Conservation (phyloP, 352 stramenopile genomes). For the Phytophthora pistaciae region DNA sequence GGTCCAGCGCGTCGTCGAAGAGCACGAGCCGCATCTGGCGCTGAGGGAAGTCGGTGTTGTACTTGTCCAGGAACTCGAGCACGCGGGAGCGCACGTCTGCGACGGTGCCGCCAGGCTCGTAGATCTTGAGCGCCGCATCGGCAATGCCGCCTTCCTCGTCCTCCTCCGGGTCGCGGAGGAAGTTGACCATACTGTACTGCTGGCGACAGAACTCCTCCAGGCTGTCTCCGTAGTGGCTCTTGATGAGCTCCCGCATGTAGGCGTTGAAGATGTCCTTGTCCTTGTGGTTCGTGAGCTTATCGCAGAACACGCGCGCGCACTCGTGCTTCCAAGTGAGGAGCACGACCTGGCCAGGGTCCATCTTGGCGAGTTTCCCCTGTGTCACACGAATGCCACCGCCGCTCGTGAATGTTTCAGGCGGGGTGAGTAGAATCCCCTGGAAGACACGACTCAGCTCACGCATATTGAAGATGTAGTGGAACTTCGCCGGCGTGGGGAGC, state of each 20-base stretch:
- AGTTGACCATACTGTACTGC: conserved; percentile 97
- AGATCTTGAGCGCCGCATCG: conserved; percentile 97
- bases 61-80: conserved; percentile 96
- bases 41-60: conserved; percentile 97
- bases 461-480: conserved; percentile 99
- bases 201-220: conserved; percentile 76
- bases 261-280: conserved; percentile 96
- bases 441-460: conserved; percentile 98
- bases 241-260: conserved; percentile 94
- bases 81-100: conserved; percentile 93
- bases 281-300: conserved; percentile 98
- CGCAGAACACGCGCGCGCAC: conserved; percentile 97
- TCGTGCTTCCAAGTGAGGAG: conserved; percentile 98
- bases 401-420: conserved; percentile 95
- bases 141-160: conserved; percentile 96
- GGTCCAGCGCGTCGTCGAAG: conserved; percentile 98
- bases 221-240: conserved; percentile 92
- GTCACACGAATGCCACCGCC: conserved; percentile 86
- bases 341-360: conserved; percentile 93
- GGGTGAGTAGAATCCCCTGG: conserved; percentile 97
- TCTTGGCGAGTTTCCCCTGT: conserved; percentile 90
- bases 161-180: conserved; percentile 97
- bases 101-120: conserved; percentile 95
- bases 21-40: conserved; percentile 98
- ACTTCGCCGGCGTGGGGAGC: conserved; percentile 97